Conservation (phyloP, 2,329 filamentous ascomycete species). For the Ceratocystiopsis minuta region DNA sequence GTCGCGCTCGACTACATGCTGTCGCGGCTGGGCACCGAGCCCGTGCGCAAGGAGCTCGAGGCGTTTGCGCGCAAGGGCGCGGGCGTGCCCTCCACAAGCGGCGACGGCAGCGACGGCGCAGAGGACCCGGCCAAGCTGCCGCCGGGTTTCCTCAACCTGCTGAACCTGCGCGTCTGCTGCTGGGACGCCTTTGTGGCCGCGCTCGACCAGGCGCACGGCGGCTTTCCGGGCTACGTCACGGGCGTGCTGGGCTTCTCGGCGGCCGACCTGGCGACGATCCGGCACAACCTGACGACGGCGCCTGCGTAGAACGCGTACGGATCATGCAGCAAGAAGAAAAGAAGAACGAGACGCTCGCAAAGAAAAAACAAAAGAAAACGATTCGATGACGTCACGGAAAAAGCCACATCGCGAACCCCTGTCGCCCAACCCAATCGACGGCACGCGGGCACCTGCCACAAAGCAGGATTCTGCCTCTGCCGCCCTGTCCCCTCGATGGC, state of each 20-base stretch:
- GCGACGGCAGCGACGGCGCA: not conserved
- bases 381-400: too few relatives aligned
- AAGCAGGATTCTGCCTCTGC: too few relatives aligned
- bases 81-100: conserved; percentile 8
- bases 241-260: conserved; percentile 26
- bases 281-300: conserved; percentile 21
- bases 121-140: conserved; percentile 15
- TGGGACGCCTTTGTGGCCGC: conserved; percentile 29
- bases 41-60: conserved; percentile 28
- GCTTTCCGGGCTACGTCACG: conserved; percentile 30
- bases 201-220: conserved; percentile 24
- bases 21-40: conserved; percentile 34
- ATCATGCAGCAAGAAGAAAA: not conserved
- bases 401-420: too few relatives aligned
- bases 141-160: conserved; percentile 31
- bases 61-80: conserved; percentile 22
- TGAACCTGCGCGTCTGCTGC: conserved; percentile 23
- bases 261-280: conserved; percentile 28
- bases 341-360: not conserved
- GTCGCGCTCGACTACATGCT: conserved; percentile 33
- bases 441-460: too few relatives aligned
- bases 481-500: too few relatives aligned
- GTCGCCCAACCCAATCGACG: too few relatives aligned
- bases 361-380: too few relatives aligned
- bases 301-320: conserved; percentile 1